A percentile compares a stretch with the other conserved stretches of the same genome.
These are phyloP conservation scores for Candida smagusa DNA, from an alignment of 1,139 yeast species.

Conservation along the genomic window DNA sequence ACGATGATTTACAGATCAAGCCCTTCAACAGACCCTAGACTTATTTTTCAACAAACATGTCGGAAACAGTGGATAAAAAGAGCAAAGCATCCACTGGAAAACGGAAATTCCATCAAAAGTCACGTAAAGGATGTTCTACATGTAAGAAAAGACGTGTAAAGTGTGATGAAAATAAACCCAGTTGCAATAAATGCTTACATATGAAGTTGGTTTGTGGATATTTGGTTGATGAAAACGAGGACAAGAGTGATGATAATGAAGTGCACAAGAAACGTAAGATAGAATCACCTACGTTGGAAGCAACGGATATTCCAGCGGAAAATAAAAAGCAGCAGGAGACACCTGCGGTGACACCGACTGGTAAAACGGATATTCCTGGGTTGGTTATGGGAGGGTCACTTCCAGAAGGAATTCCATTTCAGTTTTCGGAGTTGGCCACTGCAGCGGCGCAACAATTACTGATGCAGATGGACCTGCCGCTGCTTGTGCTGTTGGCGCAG, in stretches of 20 bases:
- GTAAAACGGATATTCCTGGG: neutral
- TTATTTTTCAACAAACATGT: slow-evolving; percentile 6
- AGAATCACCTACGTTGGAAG: slow-evolving; percentile 5
- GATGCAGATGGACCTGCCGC: neutral
- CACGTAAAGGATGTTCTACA: slow-evolving; percentile 83
- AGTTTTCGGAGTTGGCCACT: slow-evolving; percentile 2
- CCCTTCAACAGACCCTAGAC: neutral
- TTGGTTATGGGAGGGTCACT: neutral
- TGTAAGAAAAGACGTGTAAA: slow-evolving; percentile 88
- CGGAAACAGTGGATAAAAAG: slow-evolving; percentile 5
- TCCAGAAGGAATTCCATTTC: neutral
- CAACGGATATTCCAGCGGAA: neutral
- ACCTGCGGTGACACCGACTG: slow-evolving; percentile 13
- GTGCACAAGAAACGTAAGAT: slow-evolving; percentile 9
- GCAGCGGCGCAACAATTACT: neutral
- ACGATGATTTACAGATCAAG: neutral
- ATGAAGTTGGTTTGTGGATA: slow-evolving; percentile 77
- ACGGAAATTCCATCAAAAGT: slow-evolving; percentile 80
- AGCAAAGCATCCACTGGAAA: slow-evolving; percentile 36
- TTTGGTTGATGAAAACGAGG: slow-evolving; percentile 15
- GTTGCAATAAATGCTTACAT: slow-evolving; percentile 73
- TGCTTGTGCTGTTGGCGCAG: neutral
- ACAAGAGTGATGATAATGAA: slow-evolving; percentile 5
- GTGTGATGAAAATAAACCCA: slow-evolving; percentile 85
- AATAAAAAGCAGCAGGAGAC: slow-evolving; percentile 12